Evolutionary conservation across 352 stramenopile species (phyloP).

Genomic region (Thraustochytrium striatum): DNA sequence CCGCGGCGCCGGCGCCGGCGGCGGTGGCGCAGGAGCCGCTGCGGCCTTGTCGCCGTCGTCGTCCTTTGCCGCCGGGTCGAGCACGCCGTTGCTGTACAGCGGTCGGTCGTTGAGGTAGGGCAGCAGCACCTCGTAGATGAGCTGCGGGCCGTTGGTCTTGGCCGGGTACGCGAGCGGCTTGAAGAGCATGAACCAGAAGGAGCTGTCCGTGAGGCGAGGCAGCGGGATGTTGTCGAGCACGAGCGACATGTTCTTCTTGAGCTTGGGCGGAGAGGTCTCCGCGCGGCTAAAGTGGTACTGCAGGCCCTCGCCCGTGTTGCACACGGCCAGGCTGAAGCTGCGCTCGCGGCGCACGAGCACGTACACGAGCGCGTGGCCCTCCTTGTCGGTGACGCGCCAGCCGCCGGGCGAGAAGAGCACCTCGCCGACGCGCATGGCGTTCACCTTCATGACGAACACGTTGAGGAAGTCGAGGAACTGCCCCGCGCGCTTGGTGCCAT

Average conservation of each 20-base stretch:
- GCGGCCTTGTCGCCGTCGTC: too few relatives aligned
- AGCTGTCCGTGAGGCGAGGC: conserved; percentile 54
- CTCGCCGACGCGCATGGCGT: conserved; percentile 24
- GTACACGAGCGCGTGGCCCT: conserved; percentile 40
- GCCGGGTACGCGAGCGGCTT: conserved; percentile 53
- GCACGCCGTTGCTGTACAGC: conserved; percentile 51
- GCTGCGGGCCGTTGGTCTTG: conserved; percentile 41
- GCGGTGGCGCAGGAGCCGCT: too few relatives aligned
- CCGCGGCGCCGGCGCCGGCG: not conserved
- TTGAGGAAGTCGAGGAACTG: conserved; percentile 47
- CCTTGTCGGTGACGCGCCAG: conserved; percentile 25
- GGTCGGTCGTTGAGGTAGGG: conserved; percentile 58
- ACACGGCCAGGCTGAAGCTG: conserved; percentile 38
- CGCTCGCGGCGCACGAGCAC: not conserved
- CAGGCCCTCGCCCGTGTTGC: conserved; percentile 46
- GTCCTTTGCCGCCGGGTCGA: conserved; percentile 31
- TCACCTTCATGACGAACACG: conserved; percentile 45
- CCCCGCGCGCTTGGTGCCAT: not conserved
- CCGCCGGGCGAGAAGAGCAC: conserved; percentile 40
- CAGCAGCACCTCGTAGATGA: conserved; percentile 61
- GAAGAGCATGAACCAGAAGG: conserved; percentile 60
- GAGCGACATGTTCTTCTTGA: conserved; percentile 32
- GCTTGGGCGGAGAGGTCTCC: conserved; percentile 19
- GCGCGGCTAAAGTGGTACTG: conserved; percentile 39
- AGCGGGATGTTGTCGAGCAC: conserved; percentile 52